Percentiles rank a stretch among this genome's conserved stretches.
Evolutionary conservation across 257 asterid genomes (phyloP).

Genomic region (Craterostigma plantagineum): DNA sequence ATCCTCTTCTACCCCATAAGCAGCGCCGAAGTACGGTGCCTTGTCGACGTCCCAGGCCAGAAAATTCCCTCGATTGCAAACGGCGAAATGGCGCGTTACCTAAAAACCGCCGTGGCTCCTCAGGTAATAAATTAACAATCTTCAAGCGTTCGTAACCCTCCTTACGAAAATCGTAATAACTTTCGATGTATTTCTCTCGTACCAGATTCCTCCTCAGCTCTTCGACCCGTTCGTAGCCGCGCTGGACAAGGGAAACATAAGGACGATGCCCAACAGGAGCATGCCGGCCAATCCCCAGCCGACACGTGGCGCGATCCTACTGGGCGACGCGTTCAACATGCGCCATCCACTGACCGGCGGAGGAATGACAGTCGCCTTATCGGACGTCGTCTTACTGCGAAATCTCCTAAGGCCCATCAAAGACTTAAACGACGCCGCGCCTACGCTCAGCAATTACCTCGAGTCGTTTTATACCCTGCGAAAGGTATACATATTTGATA

Average conservation of each 20-base stretch:
- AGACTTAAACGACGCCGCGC: constrained; percentile 23
- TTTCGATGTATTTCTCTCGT: not conserved
- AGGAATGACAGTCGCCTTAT: constrained; percentile 59
- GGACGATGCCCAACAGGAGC: constrained; percentile 50
- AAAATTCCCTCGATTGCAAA: constrained; percentile 48
- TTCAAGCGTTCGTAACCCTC: not conserved
- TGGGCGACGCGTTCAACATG: constrained; percentile 71
- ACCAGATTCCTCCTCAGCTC: constrained; percentile 35
- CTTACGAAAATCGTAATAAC: not conserved
- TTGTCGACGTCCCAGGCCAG: constrained; percentile 45
- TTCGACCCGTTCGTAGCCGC: constrained; percentile 27
- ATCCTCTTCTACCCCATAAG: constrained; percentile 39
- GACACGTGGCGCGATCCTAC: constrained; percentile 42
- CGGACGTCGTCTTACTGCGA: constrained; percentile 40
- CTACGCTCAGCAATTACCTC: constrained; percentile 30
- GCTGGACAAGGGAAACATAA: constrained; percentile 33
- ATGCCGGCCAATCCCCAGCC: constrained; percentile 51
- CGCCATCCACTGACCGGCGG: constrained; percentile 65
- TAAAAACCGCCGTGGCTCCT: constrained; percentile 41
- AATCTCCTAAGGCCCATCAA: constrained; percentile 42
- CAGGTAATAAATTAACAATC: constrained; percentile 34
- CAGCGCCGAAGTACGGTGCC: constrained; percentile 46
- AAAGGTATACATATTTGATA: constrained; percentile 28
- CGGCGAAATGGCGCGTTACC: constrained; percentile 43
- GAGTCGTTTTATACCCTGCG: constrained; percentile 49